Percentiles rank a stretch among this genome's conserved stretches.
phyloP scores from a whole-genome alignment of 2,329 filamentous ascomycete species.

The Fonsecaea monophora region DNA sequence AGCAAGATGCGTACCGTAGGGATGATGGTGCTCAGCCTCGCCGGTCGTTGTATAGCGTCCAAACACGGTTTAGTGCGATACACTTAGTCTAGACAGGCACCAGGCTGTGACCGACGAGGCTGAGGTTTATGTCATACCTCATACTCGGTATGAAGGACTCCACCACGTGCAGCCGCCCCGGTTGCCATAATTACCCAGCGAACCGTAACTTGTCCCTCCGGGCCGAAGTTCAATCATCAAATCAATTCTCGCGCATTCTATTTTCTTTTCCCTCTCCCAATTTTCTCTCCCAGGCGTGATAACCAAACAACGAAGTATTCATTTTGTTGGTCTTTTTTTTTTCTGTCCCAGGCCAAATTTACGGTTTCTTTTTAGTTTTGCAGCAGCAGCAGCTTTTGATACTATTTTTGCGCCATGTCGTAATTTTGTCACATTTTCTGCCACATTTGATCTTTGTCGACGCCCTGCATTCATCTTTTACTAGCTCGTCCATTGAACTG shows the following conservation, averaged over 20 bases:
- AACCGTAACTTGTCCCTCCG: background rate
- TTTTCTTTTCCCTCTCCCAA: background rate
- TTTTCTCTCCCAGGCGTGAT: background rate
- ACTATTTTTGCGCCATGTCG: background rate
- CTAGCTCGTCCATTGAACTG: slow-evolving; percentile 8
- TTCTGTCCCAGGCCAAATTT: background rate
- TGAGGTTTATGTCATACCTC: background rate
- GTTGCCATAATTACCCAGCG: too few species aligned
- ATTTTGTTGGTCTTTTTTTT: too few species aligned
- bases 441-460: slow-evolving; percentile 1
- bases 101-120: background rate
- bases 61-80: background rate
- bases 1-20: background rate
- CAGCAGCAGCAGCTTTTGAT: background rate
- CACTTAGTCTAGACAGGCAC: background rate
- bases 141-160: background rate
- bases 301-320: background rate
- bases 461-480: background rate
- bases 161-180: too few species aligned
- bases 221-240: slow-evolving; percentile 1
- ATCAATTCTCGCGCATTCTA: background rate
- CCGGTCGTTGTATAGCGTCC: background rate
- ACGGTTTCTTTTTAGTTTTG: background rate
- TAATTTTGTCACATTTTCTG: background rate
- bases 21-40: background rate